A percentile compares a stretch with the other conserved stretches of the same genome.
Evolutionary conservation across 495 filamentous ascomycete genomes (phyloP).

Genomic region (Trichoderma parareesei): DNA sequence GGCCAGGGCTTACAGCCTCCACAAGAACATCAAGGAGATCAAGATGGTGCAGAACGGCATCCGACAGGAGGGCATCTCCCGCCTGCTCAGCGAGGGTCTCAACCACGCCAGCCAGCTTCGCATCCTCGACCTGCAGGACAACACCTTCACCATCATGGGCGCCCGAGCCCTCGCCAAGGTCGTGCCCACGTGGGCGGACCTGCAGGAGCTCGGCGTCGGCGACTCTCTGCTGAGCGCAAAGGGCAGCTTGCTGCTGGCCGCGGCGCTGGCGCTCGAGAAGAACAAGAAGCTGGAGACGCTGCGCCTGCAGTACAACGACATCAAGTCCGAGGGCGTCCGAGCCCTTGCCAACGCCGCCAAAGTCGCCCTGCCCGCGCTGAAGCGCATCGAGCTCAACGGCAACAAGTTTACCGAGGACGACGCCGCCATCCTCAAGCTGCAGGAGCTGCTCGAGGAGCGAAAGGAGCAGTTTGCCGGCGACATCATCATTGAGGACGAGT

Average conservation of each 20-base stretch:
- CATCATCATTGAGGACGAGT: slow-evolving; percentile 54
- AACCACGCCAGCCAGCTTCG: slow-evolving; percentile 53
- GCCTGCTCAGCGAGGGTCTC: slow-evolving; percentile 69
- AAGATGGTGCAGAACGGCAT: slow-evolving; percentile 99
- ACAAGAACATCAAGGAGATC: slow-evolving; percentile 69
- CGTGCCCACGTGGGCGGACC: slow-evolving; percentile 60
- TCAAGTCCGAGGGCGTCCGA: slow-evolving; percentile 64
- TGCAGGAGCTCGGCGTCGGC: slow-evolving; percentile 78
- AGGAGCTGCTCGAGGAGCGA: slow-evolving; percentile 44
- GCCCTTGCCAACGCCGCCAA: slow-evolving; percentile 57
- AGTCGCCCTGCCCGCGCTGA: slow-evolving; percentile 58
- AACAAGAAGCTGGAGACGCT: slow-evolving; percentile 72
- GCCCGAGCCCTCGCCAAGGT: slow-evolving; percentile 71
- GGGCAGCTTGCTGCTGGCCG: slow-evolving; percentile 64
- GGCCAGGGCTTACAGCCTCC: slow-evolving; percentile 75
- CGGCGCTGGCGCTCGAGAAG: slow-evolving; percentile 62
- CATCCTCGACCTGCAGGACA: slow-evolving; percentile 88
- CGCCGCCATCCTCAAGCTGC: slow-evolving; percentile 41
- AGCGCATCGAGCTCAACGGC: slow-evolving; percentile 86
- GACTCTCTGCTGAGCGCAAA: slow-evolving; percentile 79
- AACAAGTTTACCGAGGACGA: slow-evolving; percentile 93
- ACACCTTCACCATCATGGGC: slow-evolving; percentile 82
- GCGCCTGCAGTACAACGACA: slow-evolving; percentile 90
- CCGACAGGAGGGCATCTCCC: slow-evolving; percentile 79
- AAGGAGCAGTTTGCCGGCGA: slow-evolving; percentile 56